Evolutionary conservation across 2,329 filamentous ascomycete species (phyloP).

Genomic region (Triangularia verruculosa): DNA sequence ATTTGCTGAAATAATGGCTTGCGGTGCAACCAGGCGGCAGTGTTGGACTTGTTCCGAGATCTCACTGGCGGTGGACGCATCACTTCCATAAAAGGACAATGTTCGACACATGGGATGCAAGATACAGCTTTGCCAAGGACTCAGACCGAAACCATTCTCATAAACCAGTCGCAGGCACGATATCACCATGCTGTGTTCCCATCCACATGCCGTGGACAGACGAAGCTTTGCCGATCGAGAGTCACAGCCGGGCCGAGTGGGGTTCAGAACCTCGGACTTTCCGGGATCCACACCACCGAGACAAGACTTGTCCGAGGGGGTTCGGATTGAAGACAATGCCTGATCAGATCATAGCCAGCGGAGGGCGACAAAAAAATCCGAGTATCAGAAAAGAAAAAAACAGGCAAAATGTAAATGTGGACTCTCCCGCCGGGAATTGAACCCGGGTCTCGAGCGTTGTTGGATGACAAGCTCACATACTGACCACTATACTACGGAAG

Average conservation of each 20-base stretch:
- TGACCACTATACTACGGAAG: conserved; percentile 10
- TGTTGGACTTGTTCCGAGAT: no score
- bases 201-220: not conserved
- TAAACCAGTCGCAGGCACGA: not conserved
- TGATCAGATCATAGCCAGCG: no score
- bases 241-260: not conserved
- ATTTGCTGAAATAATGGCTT: not conserved
- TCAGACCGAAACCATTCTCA: not conserved
- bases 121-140: not conserved
- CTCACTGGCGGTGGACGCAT: not conserved
- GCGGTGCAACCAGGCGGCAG: no score
- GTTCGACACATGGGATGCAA: not conserved
- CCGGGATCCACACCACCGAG: not conserved
- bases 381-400: not conserved
- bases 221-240: not conserved
- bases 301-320: not conserved
- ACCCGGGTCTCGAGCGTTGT: conserved; percentile 8
- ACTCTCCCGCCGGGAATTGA: conserved; percentile 9
- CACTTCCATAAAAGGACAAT: not conserved
- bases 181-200: not conserved
- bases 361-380: no score
- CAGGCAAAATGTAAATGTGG: not conserved
- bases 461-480: conserved; percentile 9
- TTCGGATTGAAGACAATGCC: not conserved
- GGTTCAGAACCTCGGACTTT: not conserved